Evolutionary conservation across 2,329 filamentous ascomycete species (phyloP).

Genomic region (Fusarium temperatum): DNA sequence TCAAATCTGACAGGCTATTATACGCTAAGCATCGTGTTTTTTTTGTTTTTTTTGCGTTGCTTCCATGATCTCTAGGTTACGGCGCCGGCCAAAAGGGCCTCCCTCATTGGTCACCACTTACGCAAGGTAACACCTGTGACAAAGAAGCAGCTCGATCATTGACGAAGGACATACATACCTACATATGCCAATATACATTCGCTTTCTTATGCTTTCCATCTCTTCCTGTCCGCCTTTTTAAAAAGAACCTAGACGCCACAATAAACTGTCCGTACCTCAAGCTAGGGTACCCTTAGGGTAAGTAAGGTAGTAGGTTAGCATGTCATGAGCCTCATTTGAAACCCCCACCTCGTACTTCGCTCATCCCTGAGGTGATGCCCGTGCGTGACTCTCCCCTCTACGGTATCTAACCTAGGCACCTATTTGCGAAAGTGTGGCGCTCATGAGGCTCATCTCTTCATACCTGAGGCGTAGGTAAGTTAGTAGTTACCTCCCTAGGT

Average conservation of each 20-base stretch:
- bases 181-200: not conserved
- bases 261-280: not conserved
- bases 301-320: not conserved
- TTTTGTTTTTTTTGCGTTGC: not conserved
- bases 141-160: not conserved
- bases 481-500: not conserved
- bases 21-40: not conserved
- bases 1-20: not conserved
- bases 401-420: no score
- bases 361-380: not conserved
- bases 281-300: not conserved
- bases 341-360: conserved; percentile 13
- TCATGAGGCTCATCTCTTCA: conserved; percentile 31
- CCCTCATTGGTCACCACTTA: not conserved
- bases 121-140: not conserved
- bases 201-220: not conserved
- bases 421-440: conserved; percentile 21
- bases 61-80: not conserved
- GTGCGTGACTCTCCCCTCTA: not conserved
- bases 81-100: not conserved
- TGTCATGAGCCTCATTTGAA: not conserved
- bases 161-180: not conserved
- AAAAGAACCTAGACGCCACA: not conserved
- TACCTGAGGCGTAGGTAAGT: conserved; percentile 1
- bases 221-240: not conserved